phyloP scores from a whole-genome alignment of 139 green algal species.

The Micractinium sp. region DNA sequence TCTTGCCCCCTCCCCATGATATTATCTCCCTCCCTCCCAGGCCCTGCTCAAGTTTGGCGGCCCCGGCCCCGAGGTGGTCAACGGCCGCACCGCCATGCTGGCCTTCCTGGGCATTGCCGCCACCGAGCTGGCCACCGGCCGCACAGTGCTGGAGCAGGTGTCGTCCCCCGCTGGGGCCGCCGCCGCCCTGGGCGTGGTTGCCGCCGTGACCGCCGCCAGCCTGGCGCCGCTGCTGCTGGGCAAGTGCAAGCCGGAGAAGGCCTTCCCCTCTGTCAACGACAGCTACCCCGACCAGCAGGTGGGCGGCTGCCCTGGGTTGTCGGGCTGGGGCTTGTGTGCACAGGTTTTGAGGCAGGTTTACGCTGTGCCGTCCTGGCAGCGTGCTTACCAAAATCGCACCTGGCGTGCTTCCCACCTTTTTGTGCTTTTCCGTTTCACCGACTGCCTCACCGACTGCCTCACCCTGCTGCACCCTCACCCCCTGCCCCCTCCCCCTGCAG shows the following conservation, averaged over 20 bases:
- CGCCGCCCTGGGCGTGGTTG: not conserved
- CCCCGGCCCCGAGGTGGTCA: slow-evolving; percentile 82
- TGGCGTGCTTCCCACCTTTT: not conserved
- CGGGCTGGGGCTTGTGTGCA: not conserved
- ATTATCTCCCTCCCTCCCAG: not conserved
- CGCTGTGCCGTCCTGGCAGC: not conserved
- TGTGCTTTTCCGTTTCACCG: not conserved
- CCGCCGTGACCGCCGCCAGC: slow-evolving; percentile 1
- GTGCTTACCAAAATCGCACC: too few species aligned
- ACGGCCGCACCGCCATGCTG: slow-evolving; percentile 84
- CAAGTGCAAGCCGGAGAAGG: not conserved
- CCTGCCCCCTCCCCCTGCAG: not conserved
- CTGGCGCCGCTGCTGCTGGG: slow-evolving; percentile 32
- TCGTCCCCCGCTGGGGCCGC: slow-evolving; percentile 2
- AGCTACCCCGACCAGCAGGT: slow-evolving; percentile 19
- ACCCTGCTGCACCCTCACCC: not conserved
- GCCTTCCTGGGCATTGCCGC: slow-evolving; percentile 56
- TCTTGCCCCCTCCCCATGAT: not conserved
- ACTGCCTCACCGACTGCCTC: not conserved
- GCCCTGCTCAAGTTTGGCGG: slow-evolving; percentile 11
- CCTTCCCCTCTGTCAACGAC: slow-evolving; percentile 32
- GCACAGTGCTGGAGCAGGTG: not conserved
- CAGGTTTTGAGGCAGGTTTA: not conserved
- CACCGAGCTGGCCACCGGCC: slow-evolving; percentile 28
- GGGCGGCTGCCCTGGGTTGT: not conserved